A percentile compares a stretch with the other conserved stretches of the same genome.
phyloP scores from a whole-genome alignment of 345 rosid species.

The Viola odorata region DNA sequence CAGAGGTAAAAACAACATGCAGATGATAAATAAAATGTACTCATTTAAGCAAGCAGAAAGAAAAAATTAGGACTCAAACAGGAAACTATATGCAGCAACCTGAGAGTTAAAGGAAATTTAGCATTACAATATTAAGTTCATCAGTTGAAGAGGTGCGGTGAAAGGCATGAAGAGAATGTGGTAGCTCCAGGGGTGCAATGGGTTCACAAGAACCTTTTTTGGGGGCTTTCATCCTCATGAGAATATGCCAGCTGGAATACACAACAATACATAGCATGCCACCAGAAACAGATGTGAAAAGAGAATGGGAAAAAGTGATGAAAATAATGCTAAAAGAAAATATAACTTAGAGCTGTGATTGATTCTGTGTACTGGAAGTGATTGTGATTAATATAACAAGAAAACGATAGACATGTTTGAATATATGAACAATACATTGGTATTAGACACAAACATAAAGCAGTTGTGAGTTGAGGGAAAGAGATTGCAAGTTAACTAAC shows the following conservation, averaged over 20 bases:
- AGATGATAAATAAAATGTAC: too few relatives aligned
- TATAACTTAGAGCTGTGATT: neutral
- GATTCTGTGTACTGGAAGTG: too few relatives aligned
- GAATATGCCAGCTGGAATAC: conserved; percentile 75
- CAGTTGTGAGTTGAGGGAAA: neutral
- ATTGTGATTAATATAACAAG: neutral
- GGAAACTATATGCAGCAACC: too few relatives aligned
- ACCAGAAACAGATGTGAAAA: neutral
- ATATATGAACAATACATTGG: neutral
- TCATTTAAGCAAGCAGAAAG: too few relatives aligned
- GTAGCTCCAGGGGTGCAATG: conserved; percentile 83
- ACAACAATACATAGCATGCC: neutral
- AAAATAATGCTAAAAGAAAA: neutral
- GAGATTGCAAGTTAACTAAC: conserved; percentile 27
- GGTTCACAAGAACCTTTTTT: conserved; percentile 75
- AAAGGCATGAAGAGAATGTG: conserved; percentile 89
- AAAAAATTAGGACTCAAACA: too few relatives aligned
- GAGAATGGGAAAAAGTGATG: neutral
- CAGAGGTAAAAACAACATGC: too few relatives aligned
- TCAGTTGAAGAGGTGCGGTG: conserved; percentile 67
- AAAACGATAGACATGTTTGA: neutral
- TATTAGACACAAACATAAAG: neutral
- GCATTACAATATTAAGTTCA: conserved; percentile 52
- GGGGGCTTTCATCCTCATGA: conserved; percentile 83
- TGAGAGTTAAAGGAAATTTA: too few relatives aligned